Evolutionary conservation across 225 moss, liverwort and hornwort species (phyloP).

Genomic region (Climacium dendroides): DNA sequence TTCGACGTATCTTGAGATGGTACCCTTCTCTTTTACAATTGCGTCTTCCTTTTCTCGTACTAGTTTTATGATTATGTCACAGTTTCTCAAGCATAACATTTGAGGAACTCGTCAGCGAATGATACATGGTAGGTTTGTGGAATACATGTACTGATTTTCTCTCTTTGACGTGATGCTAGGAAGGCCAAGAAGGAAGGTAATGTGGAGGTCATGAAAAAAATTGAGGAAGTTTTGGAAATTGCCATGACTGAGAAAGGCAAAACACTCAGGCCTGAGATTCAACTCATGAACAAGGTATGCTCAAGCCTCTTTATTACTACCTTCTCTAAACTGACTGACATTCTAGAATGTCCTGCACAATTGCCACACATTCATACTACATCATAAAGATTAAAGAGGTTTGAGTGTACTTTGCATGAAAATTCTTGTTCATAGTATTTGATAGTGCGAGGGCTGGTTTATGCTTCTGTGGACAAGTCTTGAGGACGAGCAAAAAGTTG

Average conservation of each 20-base stretch:
- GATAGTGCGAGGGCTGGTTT: neutral
- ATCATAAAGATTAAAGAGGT: neutral
- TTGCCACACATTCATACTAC: neutral
- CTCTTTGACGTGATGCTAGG: constrained; percentile 48
- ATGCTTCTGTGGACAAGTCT: neutral
- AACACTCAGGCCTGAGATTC: constrained; percentile 88
- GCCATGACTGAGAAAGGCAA: constrained; percentile 83
- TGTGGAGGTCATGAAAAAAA: constrained; percentile 70
- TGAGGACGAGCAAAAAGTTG: neutral
- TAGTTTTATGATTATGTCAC: neutral
- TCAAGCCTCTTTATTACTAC: neutral
- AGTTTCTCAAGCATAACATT: neutral
- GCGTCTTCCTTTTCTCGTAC: neutral
- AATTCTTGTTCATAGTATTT: neutral
- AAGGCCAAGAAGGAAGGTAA: constrained; percentile 99
- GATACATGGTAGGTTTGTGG: neutral
- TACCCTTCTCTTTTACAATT: constrained; percentile 1
- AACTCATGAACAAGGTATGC: constrained; percentile 69
- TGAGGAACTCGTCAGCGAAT: neutral
- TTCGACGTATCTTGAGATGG: constrained; percentile 92
- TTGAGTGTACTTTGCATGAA: neutral
- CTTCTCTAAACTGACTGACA: neutral
- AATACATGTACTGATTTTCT: neutral
- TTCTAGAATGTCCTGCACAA: neutral
- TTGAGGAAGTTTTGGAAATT: constrained; percentile 62